Evolutionary conservation across 805 yeast genomes (phyloP).

Genomic region (Candida tammaniensis): DNA sequence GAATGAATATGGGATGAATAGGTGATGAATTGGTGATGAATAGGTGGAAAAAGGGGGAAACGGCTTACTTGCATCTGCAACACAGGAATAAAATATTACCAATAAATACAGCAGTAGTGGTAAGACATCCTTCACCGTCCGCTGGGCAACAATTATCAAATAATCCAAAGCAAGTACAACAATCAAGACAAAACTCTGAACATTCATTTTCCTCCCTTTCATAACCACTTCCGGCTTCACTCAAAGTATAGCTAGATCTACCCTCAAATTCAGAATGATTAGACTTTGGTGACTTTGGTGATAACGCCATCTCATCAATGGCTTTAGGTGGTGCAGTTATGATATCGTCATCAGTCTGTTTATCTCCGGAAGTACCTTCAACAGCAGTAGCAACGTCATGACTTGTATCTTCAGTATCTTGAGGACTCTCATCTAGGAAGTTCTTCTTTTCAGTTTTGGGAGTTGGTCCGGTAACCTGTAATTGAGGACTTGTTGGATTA

Average conservation of each 20-base stretch:
- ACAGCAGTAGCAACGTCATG: background rate
- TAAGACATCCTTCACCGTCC: constrained; percentile 39
- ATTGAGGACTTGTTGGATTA: constrained; percentile 4
- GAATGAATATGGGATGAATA: no score
- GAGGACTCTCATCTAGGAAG: constrained; percentile 6
- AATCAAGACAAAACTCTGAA: constrained; percentile 39
- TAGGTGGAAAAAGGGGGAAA: no score
- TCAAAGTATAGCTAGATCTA: constrained; percentile 20
- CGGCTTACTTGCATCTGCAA: constrained; percentile 30
- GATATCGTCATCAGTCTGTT: constrained; percentile 2
- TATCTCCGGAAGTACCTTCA: background rate
- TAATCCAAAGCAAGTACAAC: constrained; percentile 37
- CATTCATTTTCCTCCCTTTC: constrained; percentile 39
- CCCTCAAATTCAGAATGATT: constrained; percentile 6
- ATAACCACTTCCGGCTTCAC: constrained; percentile 34
- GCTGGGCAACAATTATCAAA: constrained; percentile 41
- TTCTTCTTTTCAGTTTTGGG: constrained; percentile 12
- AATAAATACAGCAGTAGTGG: constrained; percentile 32
- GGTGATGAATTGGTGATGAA: no score
- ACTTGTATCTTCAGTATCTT: background rate
- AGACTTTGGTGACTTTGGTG: constrained; percentile 6
- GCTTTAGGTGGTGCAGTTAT: constrained; percentile 16
- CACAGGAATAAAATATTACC: constrained; percentile 35
- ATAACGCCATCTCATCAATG: constrained; percentile 12
- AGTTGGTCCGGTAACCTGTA: constrained; percentile 13